Conservation (phyloP, 2,329 filamentous ascomycete species). For the Phyllosticta citriasiana region DNA sequence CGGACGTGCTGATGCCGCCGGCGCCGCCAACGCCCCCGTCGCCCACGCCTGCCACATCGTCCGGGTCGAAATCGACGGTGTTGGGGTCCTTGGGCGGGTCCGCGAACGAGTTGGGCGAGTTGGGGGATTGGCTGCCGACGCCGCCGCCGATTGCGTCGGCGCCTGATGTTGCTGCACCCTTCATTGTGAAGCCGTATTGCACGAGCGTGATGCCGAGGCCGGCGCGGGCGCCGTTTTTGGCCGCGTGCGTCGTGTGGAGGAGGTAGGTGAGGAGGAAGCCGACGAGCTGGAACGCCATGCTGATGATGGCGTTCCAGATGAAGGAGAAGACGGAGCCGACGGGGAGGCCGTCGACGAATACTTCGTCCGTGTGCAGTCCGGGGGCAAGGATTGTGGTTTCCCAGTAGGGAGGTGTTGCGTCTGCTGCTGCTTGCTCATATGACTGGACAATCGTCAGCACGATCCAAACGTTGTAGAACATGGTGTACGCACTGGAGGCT, state of each 20-base stretch:
- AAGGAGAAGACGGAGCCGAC: constrained; percentile 83
- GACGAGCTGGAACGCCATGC: constrained; percentile 92
- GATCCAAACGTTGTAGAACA: not conserved
- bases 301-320: constrained; percentile 91
- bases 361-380: constrained; percentile 83
- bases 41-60: constrained; percentile 44
- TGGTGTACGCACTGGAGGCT: constrained; percentile 67
- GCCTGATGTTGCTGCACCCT: constrained; percentile 39
- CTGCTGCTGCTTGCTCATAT: constrained; percentile 95
- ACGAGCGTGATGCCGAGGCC: constrained; percentile 92
- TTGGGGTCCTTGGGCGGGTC: constrained; percentile 77
- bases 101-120: constrained; percentile 31
- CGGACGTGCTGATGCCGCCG: constrained; percentile 58
- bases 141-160: not conserved
- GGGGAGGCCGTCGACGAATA: constrained; percentile 92
- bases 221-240: constrained; percentile 92
- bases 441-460: constrained; percentile 49
- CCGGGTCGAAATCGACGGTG: constrained; percentile 75
- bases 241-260: constrained; percentile 92
- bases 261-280: constrained; percentile 97
- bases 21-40: constrained; percentile 28
- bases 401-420: constrained; percentile 96
- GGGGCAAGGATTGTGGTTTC: constrained; percentile 96
- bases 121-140: not conserved
- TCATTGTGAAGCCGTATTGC: constrained; percentile 96